A percentile compares a stretch with the other conserved stretches of the same genome.
Conservation (phyloP, 176 grass and related monocot genomes). For the Elaeis guineensis region DNA sequence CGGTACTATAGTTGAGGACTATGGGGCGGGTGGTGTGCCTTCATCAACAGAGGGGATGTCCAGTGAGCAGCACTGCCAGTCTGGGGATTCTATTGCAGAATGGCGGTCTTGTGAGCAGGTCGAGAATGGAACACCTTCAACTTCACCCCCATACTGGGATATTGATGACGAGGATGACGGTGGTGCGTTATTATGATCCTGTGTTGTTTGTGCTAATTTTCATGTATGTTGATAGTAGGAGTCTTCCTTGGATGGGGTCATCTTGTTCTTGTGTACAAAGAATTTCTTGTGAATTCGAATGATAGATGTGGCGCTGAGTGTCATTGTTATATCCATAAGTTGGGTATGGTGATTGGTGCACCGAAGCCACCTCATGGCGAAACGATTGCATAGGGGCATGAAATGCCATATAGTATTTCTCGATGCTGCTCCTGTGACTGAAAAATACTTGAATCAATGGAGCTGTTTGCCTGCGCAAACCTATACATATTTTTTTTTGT, state of each 20-base stretch:
- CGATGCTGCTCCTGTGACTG: too few species aligned
- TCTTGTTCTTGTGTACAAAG: neutral
- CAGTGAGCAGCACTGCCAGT: conserved; percentile 60
- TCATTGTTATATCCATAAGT: too few species aligned
- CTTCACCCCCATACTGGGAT: conserved; percentile 74
- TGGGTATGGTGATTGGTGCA: too few species aligned
- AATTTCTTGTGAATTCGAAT: neutral
- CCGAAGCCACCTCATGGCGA: too few species aligned
- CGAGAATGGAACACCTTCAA: conserved; percentile 82
- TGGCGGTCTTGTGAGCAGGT: conserved; percentile 83
- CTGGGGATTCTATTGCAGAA: conserved; percentile 59
- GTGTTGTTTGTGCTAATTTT: conserved; percentile 15
- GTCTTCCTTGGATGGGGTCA: conserved; percentile 6
- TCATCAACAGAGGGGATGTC: conserved; percentile 44
- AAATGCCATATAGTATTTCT: too few species aligned
- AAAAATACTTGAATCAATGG: too few species aligned
- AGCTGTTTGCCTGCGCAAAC: too few species aligned
- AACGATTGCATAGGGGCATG: too few species aligned
- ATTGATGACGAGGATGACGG: conserved; percentile 72
- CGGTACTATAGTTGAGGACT: conserved; percentile 45
- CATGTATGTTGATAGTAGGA: neutral
- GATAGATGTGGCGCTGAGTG: too few species aligned
- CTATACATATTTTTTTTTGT: too few species aligned
- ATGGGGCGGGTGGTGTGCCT: conserved; percentile 27
- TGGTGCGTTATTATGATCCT: conserved; percentile 30